Evolutionary conservation across 176 grass and related monocot species (phyloP).

Genomic region (Ananas comosus): DNA sequence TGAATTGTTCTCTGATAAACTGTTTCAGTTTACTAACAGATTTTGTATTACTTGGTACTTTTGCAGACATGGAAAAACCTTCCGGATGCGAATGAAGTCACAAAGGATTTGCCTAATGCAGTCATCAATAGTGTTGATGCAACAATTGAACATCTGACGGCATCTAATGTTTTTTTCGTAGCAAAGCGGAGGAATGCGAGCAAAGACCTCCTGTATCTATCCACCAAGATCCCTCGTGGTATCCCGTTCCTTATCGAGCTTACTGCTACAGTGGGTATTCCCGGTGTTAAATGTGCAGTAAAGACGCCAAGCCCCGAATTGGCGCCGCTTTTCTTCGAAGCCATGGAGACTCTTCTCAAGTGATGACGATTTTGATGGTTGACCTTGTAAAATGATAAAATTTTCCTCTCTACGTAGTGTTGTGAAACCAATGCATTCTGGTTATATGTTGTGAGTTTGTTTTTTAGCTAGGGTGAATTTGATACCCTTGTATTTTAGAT

Average conservation of each 20-base stretch:
- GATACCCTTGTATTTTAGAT: background rate
- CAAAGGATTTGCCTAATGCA: conserved; percentile 48
- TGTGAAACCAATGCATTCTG: background rate
- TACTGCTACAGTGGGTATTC: conserved; percentile 50
- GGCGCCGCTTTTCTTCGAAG: conserved; percentile 77
- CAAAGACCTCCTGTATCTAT: conserved; percentile 74
- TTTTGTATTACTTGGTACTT: background rate
- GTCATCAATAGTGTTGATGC: conserved; percentile 72
- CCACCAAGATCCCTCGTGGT: conserved; percentile 47
- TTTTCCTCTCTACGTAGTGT: background rate
- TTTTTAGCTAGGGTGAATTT: background rate
- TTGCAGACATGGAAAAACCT: conserved; percentile 92
- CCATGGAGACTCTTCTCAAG: conserved; percentile 70
- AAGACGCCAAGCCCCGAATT: conserved; percentile 80
- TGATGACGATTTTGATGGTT: conserved; percentile 9
- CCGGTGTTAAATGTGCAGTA: conserved; percentile 79
- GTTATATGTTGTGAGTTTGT: background rate
- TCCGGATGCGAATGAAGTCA: conserved; percentile 72
- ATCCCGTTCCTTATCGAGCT: conserved; percentile 89
- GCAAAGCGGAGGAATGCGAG: conserved; percentile 85
- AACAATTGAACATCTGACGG: conserved; percentile 51
- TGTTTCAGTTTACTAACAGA: background rate
- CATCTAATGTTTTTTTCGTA: conserved; percentile 87
- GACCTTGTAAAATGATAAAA: background rate
- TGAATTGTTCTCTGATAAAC: too few relatives aligned